Base-by-base conservation (phyloP, 768 basidiomycete species). In the Russula sp. region DNA sequence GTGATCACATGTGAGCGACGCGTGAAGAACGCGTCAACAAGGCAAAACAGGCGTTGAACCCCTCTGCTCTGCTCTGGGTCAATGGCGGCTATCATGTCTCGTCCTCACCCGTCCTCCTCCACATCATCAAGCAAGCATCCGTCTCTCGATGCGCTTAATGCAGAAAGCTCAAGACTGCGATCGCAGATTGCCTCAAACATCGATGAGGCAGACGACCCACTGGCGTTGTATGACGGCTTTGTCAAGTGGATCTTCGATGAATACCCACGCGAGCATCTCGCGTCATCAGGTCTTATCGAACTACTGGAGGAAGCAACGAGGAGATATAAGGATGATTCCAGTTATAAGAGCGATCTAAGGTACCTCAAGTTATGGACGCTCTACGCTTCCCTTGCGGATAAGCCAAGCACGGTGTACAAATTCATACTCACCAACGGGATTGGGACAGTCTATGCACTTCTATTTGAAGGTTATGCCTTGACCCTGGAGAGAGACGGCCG, bases 301-400 rank as follows among this genome's bases (percentile, higher is more conserved):
- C 74, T 98, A 7, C 78, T 99, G 18, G 90, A 95, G 67, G 86
- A 92, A 68, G 85, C 88, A 1, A 93, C 93, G 2, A 75, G 83
- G 35, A 82, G 83, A 58, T 97, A 98, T 73, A 83, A 87, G 65
- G 79, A 83, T 32, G 96, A 98, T 71, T 77, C 81, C n/a, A 74
- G 84, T 14, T 98, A 97, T 73, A 87, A 84, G 72, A 85, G 84
- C 55, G 95, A 98, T 76, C 75, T 93, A 54, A 82, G 96, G 45
- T 97, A 98, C 74, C 79, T 98, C 52, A 91, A 93, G 71, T 73
- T 98, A 20, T 99, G 97, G 97, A 82, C 86, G 22, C 78, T 88
- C 52, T 94, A 96, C 71, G 88, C 94, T 10, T 83, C 83, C 57
- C 82, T 88, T 69, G 83, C 92, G 57, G 87, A 93, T 68, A 81